Evolutionary conservation across 1,284 basidiomycete genomes (phyloP).

Genomic region (Phenoliferia sp.): DNA sequence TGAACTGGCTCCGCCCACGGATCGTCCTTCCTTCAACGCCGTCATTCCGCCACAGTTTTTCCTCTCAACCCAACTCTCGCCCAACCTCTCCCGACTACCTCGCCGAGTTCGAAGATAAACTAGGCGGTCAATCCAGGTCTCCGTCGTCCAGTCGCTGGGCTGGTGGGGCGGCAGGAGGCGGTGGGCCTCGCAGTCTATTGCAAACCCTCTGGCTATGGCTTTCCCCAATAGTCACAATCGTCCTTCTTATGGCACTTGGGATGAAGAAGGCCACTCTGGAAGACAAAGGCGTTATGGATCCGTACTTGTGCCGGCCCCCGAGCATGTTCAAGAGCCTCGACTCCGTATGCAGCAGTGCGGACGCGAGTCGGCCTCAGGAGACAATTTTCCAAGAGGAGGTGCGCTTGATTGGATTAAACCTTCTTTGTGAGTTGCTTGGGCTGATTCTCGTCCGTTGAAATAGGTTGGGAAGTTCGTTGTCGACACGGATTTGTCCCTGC

Average conservation of each 20-base stretch:
- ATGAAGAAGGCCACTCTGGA: not conserved
- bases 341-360: constrained; percentile 7
- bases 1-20: no score
- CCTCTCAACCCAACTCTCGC: not conserved
- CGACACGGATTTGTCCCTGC: constrained; percentile 31
- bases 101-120: not conserved
- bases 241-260: constrained; percentile 1
- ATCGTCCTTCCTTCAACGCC: no score
- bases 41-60: no score
- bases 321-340: constrained; percentile 5
- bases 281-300: constrained; percentile 4
- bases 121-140: not conserved
- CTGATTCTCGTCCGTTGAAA: not conserved
- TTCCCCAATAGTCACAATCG: constrained; percentile 13
- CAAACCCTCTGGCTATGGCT: constrained; percentile 10
- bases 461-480: constrained; percentile 13
- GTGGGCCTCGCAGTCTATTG: not conserved
- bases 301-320: constrained; percentile 12
- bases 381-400: not conserved
- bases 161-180: not conserved
- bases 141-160: not conserved
- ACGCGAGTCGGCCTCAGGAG: not conserved
- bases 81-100: not conserved
- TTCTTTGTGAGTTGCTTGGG: not conserved
- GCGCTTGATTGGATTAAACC: not conserved